Percentiles rank a stretch among this genome's conserved stretches.
phyloP scores from a whole-genome alignment of 2,329 filamentous ascomycete genomes.

The Aspergillus pseudoglaucus region DNA sequence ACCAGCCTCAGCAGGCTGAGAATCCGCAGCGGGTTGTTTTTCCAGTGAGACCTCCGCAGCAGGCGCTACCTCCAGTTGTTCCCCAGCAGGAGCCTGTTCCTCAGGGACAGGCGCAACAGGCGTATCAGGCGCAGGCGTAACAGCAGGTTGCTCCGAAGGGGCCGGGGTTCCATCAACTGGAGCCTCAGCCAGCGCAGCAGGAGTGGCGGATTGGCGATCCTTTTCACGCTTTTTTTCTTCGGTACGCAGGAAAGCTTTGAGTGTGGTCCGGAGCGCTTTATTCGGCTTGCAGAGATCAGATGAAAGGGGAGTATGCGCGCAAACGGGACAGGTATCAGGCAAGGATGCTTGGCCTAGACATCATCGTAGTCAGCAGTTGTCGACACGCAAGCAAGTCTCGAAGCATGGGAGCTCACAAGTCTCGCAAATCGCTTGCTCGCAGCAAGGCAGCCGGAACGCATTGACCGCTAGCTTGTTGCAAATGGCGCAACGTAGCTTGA shows the following conservation, averaged over 20 bases:
- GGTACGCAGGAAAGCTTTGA: conserved; percentile 83
- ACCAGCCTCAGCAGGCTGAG: conserved; percentile 2
- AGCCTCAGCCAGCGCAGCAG: conserved; percentile 22
- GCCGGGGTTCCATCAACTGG: conserved; percentile 13
- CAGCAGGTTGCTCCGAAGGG: conserved; percentile 9
- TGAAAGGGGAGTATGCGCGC: conserved; percentile 83
- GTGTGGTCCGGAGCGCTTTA: conserved; percentile 84
- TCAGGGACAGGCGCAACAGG: background rate
- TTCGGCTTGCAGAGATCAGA: conserved; percentile 80
- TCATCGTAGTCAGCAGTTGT: background rate
- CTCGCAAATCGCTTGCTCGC: conserved; percentile 90
- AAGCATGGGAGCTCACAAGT: conserved; percentile 57
- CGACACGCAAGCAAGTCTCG: background rate
- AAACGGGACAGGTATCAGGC: conserved; percentile 78
- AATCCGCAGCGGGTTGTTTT: conserved; percentile 10
- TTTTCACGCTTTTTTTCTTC: conserved; percentile 83
- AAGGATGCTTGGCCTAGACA: conserved; percentile 65
- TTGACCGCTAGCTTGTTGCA: conserved; percentile 89
- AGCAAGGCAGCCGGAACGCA: conserved; percentile 86
- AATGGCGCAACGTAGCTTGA: conserved; percentile 88
- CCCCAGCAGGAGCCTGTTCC: conserved; percentile 2
- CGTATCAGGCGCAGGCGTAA: conserved; percentile 15
- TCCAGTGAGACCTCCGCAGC: conserved; percentile 7
- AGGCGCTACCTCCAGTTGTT: conserved; percentile 4
- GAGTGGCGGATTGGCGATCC: conserved; percentile 38